Base-by-base conservation (phyloP, 2,329 filamentous ascomycete species). In the Aureobasidium sp. region DNA sequence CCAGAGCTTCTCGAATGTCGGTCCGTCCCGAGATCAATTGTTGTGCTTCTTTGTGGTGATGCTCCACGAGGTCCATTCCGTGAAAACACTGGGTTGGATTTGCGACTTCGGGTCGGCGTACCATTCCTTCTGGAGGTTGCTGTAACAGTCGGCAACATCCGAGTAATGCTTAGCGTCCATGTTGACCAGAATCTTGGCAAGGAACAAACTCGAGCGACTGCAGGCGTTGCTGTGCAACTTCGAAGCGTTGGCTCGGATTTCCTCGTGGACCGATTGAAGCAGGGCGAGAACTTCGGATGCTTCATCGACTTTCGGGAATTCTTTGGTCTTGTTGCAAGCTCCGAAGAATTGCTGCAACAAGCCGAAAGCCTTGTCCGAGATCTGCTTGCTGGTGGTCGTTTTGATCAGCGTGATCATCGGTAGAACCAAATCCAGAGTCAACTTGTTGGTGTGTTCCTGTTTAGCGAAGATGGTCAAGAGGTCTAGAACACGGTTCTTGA, bases 401-500 rank as follows among this genome's bases (percentile, higher is more conserved):
- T 90, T 86, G 49, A 90, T 85, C 45, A 94, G 83, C 48, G 81
- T 78, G n/a, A 96, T 79, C 0, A 97, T 79, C 0, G 93, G 91
- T 8, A 92, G 73, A 6, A 97, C 77, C 9, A 94, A 75, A 41
- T 85, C 79, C 47, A 94, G 83, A 0, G 86, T 83, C 1, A 92
- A 77, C 1, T 82, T 75, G 67, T 86, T 88, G 27, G 81, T 81
- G 61, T 88, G 83, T 74, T 94, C 87, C 67, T 88, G 87, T 73
- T 89, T 91, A 65, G 94, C 81, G 73, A 91, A 97, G 65, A 94
- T 88, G 63, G 88, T 85, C 11, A 97, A 80, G 1, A 97, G 82
- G 70, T 97, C 94, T 5, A 97, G 83, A 6, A 97, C 88, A 45
- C 92, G 89, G 74, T 90, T 90, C 79, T 99, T 99, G 82, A 99